phyloP scores from a whole-genome alignment of 2,329 filamentous ascomycete genomes.

The Hymenoscyphus repandus region DNA sequence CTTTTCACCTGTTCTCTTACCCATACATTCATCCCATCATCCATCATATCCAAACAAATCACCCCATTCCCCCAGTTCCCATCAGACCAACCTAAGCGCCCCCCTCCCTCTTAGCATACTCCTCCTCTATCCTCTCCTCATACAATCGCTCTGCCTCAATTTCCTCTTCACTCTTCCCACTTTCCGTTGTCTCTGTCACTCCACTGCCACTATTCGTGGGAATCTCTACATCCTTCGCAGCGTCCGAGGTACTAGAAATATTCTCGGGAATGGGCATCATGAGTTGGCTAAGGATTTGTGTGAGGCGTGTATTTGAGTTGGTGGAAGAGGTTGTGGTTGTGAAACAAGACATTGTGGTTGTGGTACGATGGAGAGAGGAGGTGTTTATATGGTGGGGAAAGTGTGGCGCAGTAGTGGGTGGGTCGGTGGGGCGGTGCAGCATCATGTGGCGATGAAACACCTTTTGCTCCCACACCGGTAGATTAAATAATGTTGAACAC shows the following conservation, averaged over 20 bases:
- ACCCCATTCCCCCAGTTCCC: background rate
- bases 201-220: background rate
- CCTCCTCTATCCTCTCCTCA: constrained; percentile 54
- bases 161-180: constrained; percentile 11
- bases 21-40: background rate
- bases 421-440: background rate
- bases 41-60: too few species aligned
- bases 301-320: background rate
- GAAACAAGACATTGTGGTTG: background rate
- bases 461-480: too few species aligned
- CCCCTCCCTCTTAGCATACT: constrained; percentile 56
- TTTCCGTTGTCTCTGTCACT: background rate
- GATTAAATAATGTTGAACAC: too few species aligned
- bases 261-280: background rate
- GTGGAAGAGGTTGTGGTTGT: background rate
- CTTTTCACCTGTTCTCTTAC: too few species aligned
- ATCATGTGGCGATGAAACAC: background rate
- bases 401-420: background rate
- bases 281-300: background rate
- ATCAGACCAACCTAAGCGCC: constrained; percentile 39
- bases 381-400: background rate
- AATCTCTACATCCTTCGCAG: background rate
- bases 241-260: background rate
- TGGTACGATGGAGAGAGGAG: background rate
- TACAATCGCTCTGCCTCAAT: constrained; percentile 36